Evolutionary conservation across 2,329 filamentous ascomycete species (phyloP), one percentile per base, ranked within the genome.

Genomic region (Colletotrichum australisinense): DNA sequence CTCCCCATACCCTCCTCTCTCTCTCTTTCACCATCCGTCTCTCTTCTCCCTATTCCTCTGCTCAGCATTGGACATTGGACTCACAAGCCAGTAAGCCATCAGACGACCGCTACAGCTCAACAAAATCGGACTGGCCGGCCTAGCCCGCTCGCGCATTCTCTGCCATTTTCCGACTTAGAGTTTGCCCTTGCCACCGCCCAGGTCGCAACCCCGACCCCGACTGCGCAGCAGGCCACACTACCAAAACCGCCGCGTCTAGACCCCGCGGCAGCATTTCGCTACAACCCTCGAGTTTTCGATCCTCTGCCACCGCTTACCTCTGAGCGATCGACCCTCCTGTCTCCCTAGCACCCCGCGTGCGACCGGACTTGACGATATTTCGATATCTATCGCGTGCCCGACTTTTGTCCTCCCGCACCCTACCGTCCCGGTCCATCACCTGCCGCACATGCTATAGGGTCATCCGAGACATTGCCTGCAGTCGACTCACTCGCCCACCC

Each of bases 111-210:
- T 22, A 49, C 42, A 22, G 42, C 42, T 42, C 66, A 72, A 69
- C 69, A 72, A 55, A 64, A 35, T 60, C 70, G 70, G 67, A 56
- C 60, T 73, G 67, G 60, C 70, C 59, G 70, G 70, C 49, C 70
- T 73, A 70, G 70, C 70, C 53, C 59, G 59, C 46, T 46, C 12
- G 53, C 70, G 60, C 49, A 70, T 59, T 60, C 56, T 60, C 52
- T 28, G 26, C 52, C 68, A 67, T 60, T 62, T 62, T 60, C 59
- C 67, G 67, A 70, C 70, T 70, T 64, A 73, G 60, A 73, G 67
- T 73, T 73, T 65, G 70, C 60, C 70, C 67, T 70, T 70, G 70
- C 70, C 70, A 73, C 70, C 55, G 70, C 70, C 70, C 70, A 67
- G 67, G 70, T 70, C 56, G 70, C 67, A 62, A 57, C 67, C 60